Evolutionary conservation across 768 basidiomycete species (phyloP), one percentile per base, ranked within the genome.

Genomic region (Podaxis mareebaensis): DNA sequence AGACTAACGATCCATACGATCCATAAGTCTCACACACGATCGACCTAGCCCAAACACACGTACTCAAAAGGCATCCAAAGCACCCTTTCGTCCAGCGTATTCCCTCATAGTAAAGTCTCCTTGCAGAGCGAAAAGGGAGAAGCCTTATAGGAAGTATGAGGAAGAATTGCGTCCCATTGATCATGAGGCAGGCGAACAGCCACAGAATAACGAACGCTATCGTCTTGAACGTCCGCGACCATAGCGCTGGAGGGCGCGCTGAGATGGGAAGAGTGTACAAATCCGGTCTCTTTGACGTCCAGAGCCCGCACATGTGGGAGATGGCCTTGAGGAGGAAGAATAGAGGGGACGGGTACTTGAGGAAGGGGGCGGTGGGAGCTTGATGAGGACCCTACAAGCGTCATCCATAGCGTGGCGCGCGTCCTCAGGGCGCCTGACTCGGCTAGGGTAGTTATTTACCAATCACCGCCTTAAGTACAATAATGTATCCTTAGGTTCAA

Each of bases 41-140:
- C 20, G 51, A 28, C 44, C 24, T 24, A 38, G 53, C 22, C 10
- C 53, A n/a, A 36, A 49, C 48, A 60, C 46, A 82, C 87, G 71
- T 68, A 93, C 93, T 83, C 70, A 92, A 74, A 30, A 96, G 79
- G 66, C 80, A 79, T 20, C 87, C 93, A 74, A 93, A 95, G 15
- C 89, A 82, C 28, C 90, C 92, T 76, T 96, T 95, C 61, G 91
- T 93, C 68, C 89, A 89, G 42, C 88, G 81, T 56, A 95, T 85
- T 1, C 89, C 91, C 58, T 84, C 77, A 55, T 88, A 82, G 71
- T 93, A 94, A 55, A 88, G 70, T 22, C 74, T 76, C 63, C 75
- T 77, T 5, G 89, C 79, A 73, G 77, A 81, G 28, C 78, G 71
- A 57, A 86, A 83, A n/a, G 91, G 89, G 2, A 92, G 73, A 22